Evolutionary conservation across 805 yeast genomes (phyloP).

Genomic region (Sugiyamaella chiloensis): DNA sequence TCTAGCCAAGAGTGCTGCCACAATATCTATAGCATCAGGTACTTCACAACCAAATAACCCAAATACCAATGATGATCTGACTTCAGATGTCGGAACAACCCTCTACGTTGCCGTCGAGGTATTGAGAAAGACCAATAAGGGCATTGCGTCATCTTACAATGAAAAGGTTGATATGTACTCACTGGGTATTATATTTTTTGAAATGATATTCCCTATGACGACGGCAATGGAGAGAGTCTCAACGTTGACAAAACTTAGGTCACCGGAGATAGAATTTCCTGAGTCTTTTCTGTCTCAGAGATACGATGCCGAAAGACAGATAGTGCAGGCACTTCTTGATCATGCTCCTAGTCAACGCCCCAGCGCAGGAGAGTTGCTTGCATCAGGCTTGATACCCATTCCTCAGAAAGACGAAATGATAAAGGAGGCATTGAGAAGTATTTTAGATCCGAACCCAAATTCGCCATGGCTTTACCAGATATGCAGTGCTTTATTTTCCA

Average conservation of each 20-base stretch:
- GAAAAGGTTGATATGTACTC: conserved; percentile 97
- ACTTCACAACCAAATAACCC: conserved; percentile 1
- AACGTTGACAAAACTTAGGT: conserved; percentile 63
- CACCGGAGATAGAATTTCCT: conserved; percentile 64
- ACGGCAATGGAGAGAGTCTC: conserved; percentile 93
- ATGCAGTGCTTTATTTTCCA: conserved; percentile 77
- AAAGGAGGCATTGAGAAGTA: conserved; percentile 78
- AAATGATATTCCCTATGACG: conserved; percentile 80
- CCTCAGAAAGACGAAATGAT: conserved; percentile 88
- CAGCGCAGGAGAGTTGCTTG: conserved; percentile 67
- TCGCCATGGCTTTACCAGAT: conserved; percentile 95
- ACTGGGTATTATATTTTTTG: conserved; percentile 90
- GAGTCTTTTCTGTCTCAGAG: conserved; percentile 51
- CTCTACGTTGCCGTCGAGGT: conserved; percentile 91
- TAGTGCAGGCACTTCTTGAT: conserved; percentile 63
- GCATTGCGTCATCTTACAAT: conserved; percentile 55
- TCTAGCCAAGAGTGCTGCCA: conserved; percentile 62
- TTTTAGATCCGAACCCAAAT: conserved; percentile 86
- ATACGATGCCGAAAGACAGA: conserved; percentile 57
- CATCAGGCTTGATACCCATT: conserved; percentile 81
- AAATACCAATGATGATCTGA: conserved; percentile 57
- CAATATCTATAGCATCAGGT: conserved; percentile 1
- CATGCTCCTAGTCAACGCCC: conserved; percentile 82
- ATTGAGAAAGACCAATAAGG: conserved; percentile 41
- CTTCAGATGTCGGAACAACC: conserved; percentile 92